Conservation (phyloP, 2,329 filamentous ascomycete species). For the Paecilomyces variotii region DNA sequence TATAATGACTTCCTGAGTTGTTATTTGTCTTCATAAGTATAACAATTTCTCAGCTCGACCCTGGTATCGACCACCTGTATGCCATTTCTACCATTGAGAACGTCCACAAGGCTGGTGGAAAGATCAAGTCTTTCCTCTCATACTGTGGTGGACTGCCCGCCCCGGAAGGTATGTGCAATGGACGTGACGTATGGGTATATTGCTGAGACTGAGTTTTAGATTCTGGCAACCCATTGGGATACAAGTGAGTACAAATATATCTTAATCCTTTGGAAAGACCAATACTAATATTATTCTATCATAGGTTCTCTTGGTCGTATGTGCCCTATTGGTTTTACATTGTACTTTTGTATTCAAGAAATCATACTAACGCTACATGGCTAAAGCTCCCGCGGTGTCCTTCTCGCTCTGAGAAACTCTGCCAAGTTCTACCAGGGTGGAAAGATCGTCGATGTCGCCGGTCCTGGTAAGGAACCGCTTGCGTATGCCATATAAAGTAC, state of each 20-base stretch:
- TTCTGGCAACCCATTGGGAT: conserved; percentile 83
- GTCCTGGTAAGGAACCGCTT: conserved; percentile 23
- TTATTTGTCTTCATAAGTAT: neutral
- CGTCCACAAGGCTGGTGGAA: conserved; percentile 80
- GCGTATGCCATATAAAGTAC: neutral
- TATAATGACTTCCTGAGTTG: neutral
- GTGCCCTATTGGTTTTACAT: neutral
- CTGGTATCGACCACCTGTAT: conserved; percentile 49
- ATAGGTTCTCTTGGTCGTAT: conserved; percentile 59
- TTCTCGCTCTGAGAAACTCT: conserved; percentile 79
- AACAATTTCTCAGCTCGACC: neutral
- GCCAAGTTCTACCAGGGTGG: conserved; percentile 77
- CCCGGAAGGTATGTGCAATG: conserved; percentile 43
- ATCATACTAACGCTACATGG: neutral
- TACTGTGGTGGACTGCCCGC: conserved; percentile 77
- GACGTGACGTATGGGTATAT: neutral
- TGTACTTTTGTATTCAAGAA: neutral
- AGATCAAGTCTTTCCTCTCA: conserved; percentile 71
- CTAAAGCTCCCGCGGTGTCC: conserved; percentile 63
- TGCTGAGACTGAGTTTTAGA: conserved; percentile 19
- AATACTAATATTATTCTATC: neutral
- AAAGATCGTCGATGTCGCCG: conserved; percentile 58
- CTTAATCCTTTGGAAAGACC: neutral
- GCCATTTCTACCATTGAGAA: conserved; percentile 73
- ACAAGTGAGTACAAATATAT: conserved; percentile 51